Percentiles rank a stretch among this genome's conserved stretches.
Evolutionary conservation across 176 grass and related monocot genomes (phyloP).

Genomic region (Juncus effusus): DNA sequence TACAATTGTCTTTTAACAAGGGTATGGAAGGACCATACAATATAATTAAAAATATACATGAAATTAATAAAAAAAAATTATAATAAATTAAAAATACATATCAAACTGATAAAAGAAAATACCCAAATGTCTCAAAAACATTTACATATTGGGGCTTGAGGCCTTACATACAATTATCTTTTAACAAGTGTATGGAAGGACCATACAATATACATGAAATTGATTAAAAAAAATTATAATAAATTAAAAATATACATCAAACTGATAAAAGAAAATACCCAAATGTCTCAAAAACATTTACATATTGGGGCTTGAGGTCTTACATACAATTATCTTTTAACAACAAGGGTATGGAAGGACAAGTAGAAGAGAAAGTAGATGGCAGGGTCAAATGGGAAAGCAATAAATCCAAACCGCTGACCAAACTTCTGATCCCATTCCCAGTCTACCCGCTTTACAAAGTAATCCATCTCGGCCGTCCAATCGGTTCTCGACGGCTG

Average conservation of each 20-base stretch:
- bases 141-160: no score
- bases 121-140: no score
- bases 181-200: neutral
- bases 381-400: constrained; percentile 22
- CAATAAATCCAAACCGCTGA: constrained; percentile 31
- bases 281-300: no score
- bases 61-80: no score
- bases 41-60: no score
- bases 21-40: neutral
- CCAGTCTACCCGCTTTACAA: constrained; percentile 17
- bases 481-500: constrained; percentile 4
- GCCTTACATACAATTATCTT: neutral
- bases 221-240: no score
- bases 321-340: neutral
- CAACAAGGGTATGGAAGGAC: neutral
- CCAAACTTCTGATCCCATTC: constrained; percentile 11
- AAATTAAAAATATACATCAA: no score
- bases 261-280: no score
- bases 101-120: no score
- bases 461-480: neutral
- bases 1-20: neutral
- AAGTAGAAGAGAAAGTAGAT: constrained; percentile 3
- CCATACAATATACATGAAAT: neutral
- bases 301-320: neutral
- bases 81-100: no score